Base-by-base conservation (phyloP, 257 asterid species). In the Orobanche coerulescens region DNA sequence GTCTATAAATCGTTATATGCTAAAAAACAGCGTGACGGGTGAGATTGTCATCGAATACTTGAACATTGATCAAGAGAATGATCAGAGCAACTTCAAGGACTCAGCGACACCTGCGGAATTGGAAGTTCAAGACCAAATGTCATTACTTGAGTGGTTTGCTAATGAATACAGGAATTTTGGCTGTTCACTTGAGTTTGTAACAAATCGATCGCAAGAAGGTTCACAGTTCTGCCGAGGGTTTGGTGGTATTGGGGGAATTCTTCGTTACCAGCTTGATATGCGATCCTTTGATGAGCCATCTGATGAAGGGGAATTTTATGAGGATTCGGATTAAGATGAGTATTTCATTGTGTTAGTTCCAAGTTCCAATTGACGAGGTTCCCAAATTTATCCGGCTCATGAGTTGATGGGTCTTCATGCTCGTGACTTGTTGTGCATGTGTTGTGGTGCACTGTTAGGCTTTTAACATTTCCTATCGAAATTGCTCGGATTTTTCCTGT, bases 211-310 rank as follows among this genome's bases (percentile, higher is more conserved):
- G 15, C 84, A 81, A 69, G 87, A 78, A 60, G 84, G 87, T 18
- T 81, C 87, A 6, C 87, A 81, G 78, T 81, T 81, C 42, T 81
- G 87, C 71, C 47, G 87, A 54, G 87, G 87, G 20, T 81, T 81
- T 67, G 87, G 87, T 24, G 84, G 87, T 55, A 81, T 81, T 49
- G 87, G 87, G 9, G 87, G 82, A 30, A 73, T 81, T 37, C 84
- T 81, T 57, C 84, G 85, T 56, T 82, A 82, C 76, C 88, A 82
- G 79, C 62, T 82, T 19, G 88, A 82, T 56, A 73, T 82, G 16
- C 73, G 84, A 47, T 16, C 88, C 6, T 78, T 78, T 50, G 88
- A 81, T 26, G 88, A 81, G 62, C 82, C 79, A 43, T 71, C 78
- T 37, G 87, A 81, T 36, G 88, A 76, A 2, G 87, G 64, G 30